Conservation (phyloP, 768 basidiomycete genomes). For the Auricularia sp. region DNA sequence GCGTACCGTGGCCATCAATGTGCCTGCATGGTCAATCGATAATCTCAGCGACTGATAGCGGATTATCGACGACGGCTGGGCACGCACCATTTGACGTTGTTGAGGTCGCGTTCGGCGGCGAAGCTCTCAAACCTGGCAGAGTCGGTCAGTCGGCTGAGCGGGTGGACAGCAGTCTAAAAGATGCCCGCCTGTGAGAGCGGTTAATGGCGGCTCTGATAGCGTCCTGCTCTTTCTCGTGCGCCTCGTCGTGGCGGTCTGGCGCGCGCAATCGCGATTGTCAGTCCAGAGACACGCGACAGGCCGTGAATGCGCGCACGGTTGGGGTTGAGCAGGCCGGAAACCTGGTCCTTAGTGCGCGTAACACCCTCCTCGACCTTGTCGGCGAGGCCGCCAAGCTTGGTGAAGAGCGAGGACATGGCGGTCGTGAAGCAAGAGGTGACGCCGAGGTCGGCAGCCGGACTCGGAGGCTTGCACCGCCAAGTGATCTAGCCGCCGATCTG, state of each 20-base stretch:
- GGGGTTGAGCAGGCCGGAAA: background rate
- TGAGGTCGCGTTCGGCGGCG: constrained; percentile 56
- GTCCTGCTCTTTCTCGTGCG: constrained; percentile 62
- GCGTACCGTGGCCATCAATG: constrained; percentile 69
- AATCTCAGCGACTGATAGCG: background rate
- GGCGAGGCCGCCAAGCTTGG: background rate
- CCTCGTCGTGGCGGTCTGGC: constrained; percentile 55
- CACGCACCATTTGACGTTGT: constrained; percentile 71
- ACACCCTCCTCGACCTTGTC: background rate
- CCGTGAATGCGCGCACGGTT: background rate
- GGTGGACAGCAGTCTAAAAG: background rate
- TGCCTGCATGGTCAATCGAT: constrained; percentile 37
- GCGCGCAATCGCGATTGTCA: background rate
- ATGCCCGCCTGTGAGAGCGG: constrained; percentile 40
- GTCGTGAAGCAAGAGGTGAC: too few relatives aligned
- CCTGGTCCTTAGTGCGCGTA: constrained; percentile 17
- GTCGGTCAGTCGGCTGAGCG: background rate
- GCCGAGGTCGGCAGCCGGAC: too few relatives aligned
- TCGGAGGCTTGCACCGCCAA: too few relatives aligned
- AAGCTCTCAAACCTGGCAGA: constrained; percentile 62
- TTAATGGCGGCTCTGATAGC: constrained; percentile 65
- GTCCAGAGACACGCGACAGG: background rate
- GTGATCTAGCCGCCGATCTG: too few relatives aligned
- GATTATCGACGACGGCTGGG: background rate
- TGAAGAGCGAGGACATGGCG: background rate